A percentile compares a stretch with the other conserved stretches of the same genome.
These are phyloP conservation scores for Puccinia horiana DNA, from an alignment of 1,284 basidiomycete genomes.

Conservation along the genomic window DNA sequence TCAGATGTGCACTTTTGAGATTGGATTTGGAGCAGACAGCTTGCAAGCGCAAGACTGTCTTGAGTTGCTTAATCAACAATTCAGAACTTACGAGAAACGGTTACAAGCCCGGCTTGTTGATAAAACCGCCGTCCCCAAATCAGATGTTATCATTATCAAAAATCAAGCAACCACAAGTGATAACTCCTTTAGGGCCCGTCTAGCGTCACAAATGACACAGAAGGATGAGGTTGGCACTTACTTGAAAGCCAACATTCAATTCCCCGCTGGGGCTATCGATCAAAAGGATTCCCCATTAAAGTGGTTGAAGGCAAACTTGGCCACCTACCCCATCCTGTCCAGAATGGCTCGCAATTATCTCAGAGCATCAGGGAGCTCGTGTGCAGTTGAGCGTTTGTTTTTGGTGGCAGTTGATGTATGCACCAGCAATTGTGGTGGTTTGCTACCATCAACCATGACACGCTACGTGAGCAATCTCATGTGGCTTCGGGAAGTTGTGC, in stretches of 20 bases:
- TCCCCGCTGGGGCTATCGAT: too few species aligned
- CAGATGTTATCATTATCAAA: too few species aligned
- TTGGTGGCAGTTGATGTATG: constrained; percentile 4
- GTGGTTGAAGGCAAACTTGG: background rate
- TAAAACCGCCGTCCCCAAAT: too few species aligned
- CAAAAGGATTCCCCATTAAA: background rate
- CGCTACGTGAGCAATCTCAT: constrained; percentile 4
- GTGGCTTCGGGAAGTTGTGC: too few species aligned
- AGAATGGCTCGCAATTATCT: background rate
- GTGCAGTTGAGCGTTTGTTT: constrained; percentile 24
- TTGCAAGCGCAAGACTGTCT: background rate
- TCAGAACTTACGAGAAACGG: background rate
- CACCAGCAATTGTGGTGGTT: background rate
- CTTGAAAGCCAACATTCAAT: too few species aligned
- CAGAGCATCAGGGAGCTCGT: background rate
- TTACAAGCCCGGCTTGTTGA: background rate
- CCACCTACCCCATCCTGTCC: background rate
- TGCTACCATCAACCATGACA: background rate
- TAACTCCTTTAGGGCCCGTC: too few species aligned
- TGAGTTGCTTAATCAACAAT: background rate
- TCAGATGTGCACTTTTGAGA: background rate
- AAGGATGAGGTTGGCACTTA: too few species aligned
- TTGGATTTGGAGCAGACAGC: background rate
- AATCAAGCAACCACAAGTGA: too few species aligned
- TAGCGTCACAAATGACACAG: too few species aligned